Percentiles rank a stretch among this genome's conserved stretches.
These are phyloP conservation scores for Rhexocercosporidium sp. DNA, from an alignment of 2,329 filamentous ascomycete species.

Conservation along the genomic window DNA sequence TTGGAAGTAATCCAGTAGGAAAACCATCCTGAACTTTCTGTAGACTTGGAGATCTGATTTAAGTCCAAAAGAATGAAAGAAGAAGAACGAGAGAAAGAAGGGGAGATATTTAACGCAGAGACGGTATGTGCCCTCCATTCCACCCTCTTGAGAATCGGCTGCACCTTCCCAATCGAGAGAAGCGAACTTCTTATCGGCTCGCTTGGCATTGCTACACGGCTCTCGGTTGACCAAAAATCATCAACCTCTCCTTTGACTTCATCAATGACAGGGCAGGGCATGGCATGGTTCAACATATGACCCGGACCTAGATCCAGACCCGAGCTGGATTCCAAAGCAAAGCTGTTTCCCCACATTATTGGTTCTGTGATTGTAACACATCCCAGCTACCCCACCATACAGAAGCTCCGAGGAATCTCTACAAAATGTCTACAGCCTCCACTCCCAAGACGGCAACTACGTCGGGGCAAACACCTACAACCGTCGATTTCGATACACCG, in stretches of 20 bases:
- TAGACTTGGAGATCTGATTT: neutral
- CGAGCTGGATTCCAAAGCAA: slow-evolving; percentile 2
- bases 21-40: slow-evolving; percentile 38
- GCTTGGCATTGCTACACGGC: neutral
- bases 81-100: slow-evolving; percentile 10
- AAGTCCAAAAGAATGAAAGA: neutral
- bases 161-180: slow-evolving; percentile 28
- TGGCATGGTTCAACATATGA: slow-evolving; percentile 12
- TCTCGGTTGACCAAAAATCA: neutral
- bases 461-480: neutral
- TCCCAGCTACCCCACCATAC: slow-evolving; percentile 8
- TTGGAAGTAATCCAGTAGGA: slow-evolving; percentile 42
- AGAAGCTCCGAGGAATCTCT: neutral
- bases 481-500: slow-evolving; percentile 8
- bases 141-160: slow-evolving; percentile 29
- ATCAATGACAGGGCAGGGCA: neutral
- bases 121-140: slow-evolving; percentile 18
- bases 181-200: slow-evolving; percentile 1
- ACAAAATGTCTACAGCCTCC: slow-evolving; percentile 10
- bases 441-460: neutral
- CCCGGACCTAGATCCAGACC: neutral
- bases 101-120: slow-evolving; percentile 10
- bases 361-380: neutral
- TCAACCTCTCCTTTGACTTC: neutral
- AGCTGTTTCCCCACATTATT: neutral